Base-by-base conservation (phyloP, 2,329 filamentous ascomycete species). In the Aspergillus intermedius region DNA sequence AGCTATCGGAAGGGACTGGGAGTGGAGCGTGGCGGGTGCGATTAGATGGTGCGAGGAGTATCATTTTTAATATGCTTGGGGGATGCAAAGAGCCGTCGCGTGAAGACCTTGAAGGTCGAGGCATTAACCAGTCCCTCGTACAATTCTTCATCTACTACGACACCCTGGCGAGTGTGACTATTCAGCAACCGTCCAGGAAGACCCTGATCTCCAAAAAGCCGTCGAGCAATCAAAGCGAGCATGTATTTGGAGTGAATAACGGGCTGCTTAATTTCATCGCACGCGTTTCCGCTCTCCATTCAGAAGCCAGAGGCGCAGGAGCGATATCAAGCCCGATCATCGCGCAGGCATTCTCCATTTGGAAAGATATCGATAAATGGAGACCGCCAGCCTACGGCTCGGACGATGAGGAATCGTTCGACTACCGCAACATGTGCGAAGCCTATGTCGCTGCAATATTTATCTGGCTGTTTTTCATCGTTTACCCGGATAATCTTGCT, bases 281-380 rank as follows among this genome's bases (percentile, higher is more conserved):
- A n/a, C 41, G 41, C 23, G 23, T 42, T 15, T 21, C 41, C n/a
- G 23, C 13, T n/a, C 41, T 42, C 7, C 21, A 22, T 7, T 25
- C 21, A 25, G 41, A 42, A 7, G 39, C 39, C 39, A 22, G 12
- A 6, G 22, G 5, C 21, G 23, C 22, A 13, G 12, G 19, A 10
- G 41, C 15, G 5, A n/a, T 28, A 28, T 28, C 41, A 5, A 22
- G 12, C 7, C 5, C 41, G 13, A 13, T 23, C 6, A 42, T 42
- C 8, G 21, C 41, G 12, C 41, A 42, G 22, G 22, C 41, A 23
- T 21, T 42, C 41, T 13, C 12, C 12, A 42, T 42, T 5, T 42
- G 41, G 41, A 21, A 42, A 22, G 41, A 42, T 15, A 42, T 42
- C 22, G 41, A 42, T 21, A 42, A 28, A 13, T 42, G 41, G 41